Percentiles rank a stretch among this genome's conserved stretches.
Conservation (phyloP, 768 basidiomycete species). For the Tylopilus balloui region DNA sequence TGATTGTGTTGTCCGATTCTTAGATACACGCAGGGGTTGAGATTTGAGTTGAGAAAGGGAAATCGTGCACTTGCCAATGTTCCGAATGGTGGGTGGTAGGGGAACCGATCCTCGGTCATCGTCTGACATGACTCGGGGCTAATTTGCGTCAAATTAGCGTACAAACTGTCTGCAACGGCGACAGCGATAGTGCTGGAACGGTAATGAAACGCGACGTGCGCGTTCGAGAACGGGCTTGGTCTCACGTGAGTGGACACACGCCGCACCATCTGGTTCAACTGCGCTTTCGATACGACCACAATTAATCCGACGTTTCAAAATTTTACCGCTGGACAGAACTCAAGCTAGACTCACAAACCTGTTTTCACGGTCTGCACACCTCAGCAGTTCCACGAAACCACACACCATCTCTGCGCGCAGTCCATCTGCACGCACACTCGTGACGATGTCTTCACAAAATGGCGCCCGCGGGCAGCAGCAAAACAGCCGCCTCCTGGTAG, state of each 20-base stretch:
- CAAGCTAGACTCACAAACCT: neutral
- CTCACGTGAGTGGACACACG: conserved; percentile 18
- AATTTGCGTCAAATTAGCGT: neutral
- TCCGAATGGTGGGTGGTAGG: conserved; percentile 34
- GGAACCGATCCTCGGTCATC: conserved; percentile 23
- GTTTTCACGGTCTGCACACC: neutral
- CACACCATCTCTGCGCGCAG: neutral
- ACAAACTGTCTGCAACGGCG: neutral
- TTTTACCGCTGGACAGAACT: neutral
- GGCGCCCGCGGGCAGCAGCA: conserved; percentile 30
- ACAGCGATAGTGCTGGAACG: neutral
- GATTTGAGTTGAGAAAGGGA: neutral
- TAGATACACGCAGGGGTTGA: conserved; percentile 2
- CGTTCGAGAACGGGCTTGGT: no score
- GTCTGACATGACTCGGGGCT: conserved; percentile 25
- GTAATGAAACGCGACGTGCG: conserved; percentile 12
- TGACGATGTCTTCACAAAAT: conserved; percentile 26
- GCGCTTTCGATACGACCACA: conserved; percentile 8
- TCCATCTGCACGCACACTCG: neutral
- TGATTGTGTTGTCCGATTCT: conserved; percentile 67
- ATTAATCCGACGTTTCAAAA: neutral
- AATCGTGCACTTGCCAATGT: conserved; percentile 33
- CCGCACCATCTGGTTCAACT: neutral
- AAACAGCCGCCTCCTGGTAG: conserved; percentile 29
- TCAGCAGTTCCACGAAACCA: neutral